Evolutionary conservation across 768 basidiomycete species (phyloP).

Genomic region (Termitomyces sp.): DNA sequence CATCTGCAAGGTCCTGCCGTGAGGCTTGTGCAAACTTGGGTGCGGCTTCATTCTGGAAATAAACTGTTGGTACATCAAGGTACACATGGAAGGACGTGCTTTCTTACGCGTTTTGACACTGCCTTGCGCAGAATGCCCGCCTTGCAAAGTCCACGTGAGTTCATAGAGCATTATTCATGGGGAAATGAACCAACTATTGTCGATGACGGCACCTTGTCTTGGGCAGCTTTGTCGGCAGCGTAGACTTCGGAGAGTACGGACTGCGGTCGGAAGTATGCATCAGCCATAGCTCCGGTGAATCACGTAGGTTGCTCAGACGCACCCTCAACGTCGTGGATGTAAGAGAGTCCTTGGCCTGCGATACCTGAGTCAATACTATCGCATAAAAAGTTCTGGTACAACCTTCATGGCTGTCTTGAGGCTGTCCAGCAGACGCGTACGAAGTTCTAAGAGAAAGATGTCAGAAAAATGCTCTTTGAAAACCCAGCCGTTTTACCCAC

Average conservation of each 20-base stretch:
- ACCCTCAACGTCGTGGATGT: conserved; percentile 59
- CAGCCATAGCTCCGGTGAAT: background rate
- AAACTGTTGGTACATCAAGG: background rate
- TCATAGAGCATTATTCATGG: background rate
- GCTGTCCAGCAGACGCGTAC: conserved; percentile 44
- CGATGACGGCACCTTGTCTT: conserved; percentile 40
- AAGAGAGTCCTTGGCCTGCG: conserved; percentile 51
- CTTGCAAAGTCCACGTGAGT: conserved; percentile 15
- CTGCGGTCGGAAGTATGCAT: conserved; percentile 26
- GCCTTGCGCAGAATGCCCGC: conserved; percentile 54
- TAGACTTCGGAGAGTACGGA: conserved; percentile 70
- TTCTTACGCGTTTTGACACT: conserved; percentile 51
- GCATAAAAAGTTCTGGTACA: background rate
- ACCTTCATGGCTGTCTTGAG: conserved; percentile 74
- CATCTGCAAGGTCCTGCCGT: conserved; percentile 63
- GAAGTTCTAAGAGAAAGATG: conserved; percentile 38
- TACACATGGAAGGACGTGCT: background rate
- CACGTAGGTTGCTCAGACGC: conserved; percentile 16
- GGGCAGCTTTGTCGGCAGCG: conserved; percentile 55
- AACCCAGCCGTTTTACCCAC: background rate
- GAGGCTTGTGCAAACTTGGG: conserved; percentile 50
- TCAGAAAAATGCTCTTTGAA: background rate
- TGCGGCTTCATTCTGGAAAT: conserved; percentile 53
- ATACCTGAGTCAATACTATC: conserved; percentile 2
- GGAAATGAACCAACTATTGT: conserved; percentile 32